Base-by-base conservation (phyloP, 2,329 filamentous ascomycete genomes). In the Colletotrichum somersetense region DNA sequence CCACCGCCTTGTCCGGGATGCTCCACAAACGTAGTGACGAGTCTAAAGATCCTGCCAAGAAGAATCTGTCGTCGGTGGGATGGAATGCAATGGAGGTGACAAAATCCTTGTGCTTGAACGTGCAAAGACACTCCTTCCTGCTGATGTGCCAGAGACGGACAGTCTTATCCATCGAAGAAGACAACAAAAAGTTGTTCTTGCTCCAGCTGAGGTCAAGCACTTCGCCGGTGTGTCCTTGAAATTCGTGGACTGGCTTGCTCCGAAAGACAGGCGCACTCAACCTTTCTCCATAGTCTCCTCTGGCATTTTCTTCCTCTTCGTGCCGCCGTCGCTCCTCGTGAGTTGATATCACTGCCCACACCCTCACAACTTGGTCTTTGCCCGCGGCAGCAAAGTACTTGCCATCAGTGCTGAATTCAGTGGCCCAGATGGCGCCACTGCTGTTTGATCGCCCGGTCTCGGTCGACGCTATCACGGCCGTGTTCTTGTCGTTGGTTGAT, bases 151-250 rank as follows among this genome's bases (percentile, higher is more conserved):
- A 99, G 59, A 99, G 82, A 18, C 94, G 89, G 16, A 99, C 96
- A 0, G 95, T 97, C 84, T 98, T 98, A 80, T 99, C 96, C 95
- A 98, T 98, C 0, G 95, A 97, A 0, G 95, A 97, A 4, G 96
- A 98, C 20, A 99, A 86, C 38, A 99, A 82, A 76, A 99, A 99
- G 80, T 97, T 97, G 82, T 99, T 99, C 86, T 98, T 99, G 84
- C 96, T 98, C 96, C 96, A 99, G 80, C 94, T 97, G 72, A 99
- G 81, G 79, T 97, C 96, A 75, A 99, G 84, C 7, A 99, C 91
- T 76, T 97, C 95, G 20, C 92, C 91, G 0, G 90, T 92, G 79
- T 99, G 96, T 5, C 95, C 95, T 66, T 88, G 84, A 75, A 96
- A 98, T 78, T 97, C 93, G 67, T 91, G 89, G 12, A 93, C 80